A percentile compares a stretch with the other conserved stretches of the same genome.
Evolutionary conservation across 2,329 filamentous ascomycete species (phyloP).

Genomic region (Aspergillus terreus): DNA sequence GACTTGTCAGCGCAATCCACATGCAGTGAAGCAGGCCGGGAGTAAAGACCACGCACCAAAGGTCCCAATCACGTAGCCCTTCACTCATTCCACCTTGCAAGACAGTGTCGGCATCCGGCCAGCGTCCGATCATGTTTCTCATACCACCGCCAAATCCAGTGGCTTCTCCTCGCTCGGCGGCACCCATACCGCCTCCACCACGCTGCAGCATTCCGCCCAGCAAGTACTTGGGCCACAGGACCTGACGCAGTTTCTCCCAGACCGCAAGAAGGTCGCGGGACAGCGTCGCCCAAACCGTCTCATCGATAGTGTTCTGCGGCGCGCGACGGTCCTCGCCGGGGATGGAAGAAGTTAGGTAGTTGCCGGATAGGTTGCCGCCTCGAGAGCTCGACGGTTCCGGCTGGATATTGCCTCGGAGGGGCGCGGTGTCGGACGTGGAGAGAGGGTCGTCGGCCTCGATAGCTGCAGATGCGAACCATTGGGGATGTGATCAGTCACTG

Average conservation of each 20-base stretch:
- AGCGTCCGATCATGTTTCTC: slow-evolving; percentile 57
- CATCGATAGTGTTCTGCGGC: slow-evolving; percentile 90
- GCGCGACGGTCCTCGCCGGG: slow-evolving; percentile 89
- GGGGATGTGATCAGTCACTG: neutral
- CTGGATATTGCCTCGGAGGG: slow-evolving; percentile 80
- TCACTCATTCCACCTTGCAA: slow-evolving; percentile 75
- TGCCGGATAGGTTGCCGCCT: slow-evolving; percentile 64
- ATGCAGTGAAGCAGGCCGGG: neutral
- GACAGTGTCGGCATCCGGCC: slow-evolving; percentile 65
- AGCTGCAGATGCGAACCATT: slow-evolving; percentile 46
- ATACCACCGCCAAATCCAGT: slow-evolving; percentile 46
- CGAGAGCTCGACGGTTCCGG: slow-evolving; percentile 47
- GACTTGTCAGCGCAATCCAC: slow-evolving; percentile 13
- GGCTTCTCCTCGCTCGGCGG: slow-evolving; percentile 56
- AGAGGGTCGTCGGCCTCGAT: slow-evolving; percentile 92
- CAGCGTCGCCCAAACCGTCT: slow-evolving; percentile 95
- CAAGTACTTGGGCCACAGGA: slow-evolving; percentile 92
- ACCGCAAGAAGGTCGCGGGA: slow-evolving; percentile 86
- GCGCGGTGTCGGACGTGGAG: slow-evolving; percentile 67
- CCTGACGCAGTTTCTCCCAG: slow-evolving; percentile 97
- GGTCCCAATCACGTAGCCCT: slow-evolving; percentile 91
- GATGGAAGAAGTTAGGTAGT: slow-evolving; percentile 83
- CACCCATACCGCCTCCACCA: slow-evolving; percentile 52
- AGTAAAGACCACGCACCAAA: slow-evolving; percentile 58
- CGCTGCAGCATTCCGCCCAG: slow-evolving; percentile 63